Evolutionary conservation across 139 green algal species (phyloP).

Genomic region (Tetraselmis chui): DNA sequence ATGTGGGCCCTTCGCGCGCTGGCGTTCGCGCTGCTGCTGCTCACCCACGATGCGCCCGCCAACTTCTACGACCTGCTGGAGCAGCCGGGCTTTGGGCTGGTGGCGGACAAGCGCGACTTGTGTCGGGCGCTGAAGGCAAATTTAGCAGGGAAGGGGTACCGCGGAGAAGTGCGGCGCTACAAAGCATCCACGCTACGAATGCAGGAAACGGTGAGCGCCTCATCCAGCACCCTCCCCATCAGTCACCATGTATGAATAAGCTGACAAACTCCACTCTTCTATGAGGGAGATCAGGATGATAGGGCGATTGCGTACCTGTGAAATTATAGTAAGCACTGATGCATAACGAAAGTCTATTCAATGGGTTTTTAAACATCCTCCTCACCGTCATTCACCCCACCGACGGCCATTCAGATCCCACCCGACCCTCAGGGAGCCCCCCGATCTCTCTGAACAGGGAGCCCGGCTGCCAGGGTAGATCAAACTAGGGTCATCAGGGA

Average conservation of each 20-base stretch:
- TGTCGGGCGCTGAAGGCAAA: neutral
- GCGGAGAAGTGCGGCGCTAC: neutral
- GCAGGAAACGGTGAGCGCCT: neutral
- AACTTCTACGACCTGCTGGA: neutral
- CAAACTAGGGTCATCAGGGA: no score
- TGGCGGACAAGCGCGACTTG: neutral
- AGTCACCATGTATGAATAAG: neutral
- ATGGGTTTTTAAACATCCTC: neutral
- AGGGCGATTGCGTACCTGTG: no score
- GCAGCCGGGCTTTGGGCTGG: neutral
- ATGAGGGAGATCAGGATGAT: no score
- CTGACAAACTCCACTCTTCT: neutral
- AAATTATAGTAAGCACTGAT: no score
- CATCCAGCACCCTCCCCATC: neutral
- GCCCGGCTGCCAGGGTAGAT: no score
- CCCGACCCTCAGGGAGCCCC: no score
- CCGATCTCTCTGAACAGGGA: no score
- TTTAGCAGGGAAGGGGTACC: neutral
- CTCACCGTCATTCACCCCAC: neutral
- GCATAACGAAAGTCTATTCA: no score
- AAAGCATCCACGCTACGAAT: neutral
- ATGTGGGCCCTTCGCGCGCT: neutral
- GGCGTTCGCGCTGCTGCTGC: neutral
- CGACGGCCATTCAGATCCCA: neutral
- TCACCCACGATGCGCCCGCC: neutral